These are phyloP conservation scores for Boletus insuetus DNA, from an alignment of 768 basidiomycete genomes.

Conservation along the genomic window DNA sequence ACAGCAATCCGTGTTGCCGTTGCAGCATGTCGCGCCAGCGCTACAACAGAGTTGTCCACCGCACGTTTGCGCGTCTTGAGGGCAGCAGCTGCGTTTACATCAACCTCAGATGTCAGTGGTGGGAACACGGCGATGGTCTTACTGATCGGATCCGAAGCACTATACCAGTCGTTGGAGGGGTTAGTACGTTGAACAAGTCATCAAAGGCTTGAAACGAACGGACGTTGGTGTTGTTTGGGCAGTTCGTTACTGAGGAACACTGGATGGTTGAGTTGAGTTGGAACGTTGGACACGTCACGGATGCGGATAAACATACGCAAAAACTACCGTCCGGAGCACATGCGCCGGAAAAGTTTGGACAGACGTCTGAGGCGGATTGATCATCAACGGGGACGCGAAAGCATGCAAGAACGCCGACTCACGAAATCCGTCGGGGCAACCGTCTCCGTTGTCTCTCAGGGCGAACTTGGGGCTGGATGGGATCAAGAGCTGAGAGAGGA, in stretches of 20 bases:
- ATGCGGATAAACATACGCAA: constrained; percentile 14
- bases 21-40: constrained; percentile 12
- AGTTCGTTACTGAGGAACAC: constrained; percentile 8
- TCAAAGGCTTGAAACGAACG: not conserved
- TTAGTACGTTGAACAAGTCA: not conserved
- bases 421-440: constrained; percentile 16
- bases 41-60: constrained; percentile 11
- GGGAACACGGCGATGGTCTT: not conserved
- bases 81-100: constrained; percentile 14
- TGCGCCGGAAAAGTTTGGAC: constrained; percentile 14
- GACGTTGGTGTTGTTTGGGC: constrained; percentile 17
- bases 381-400: not conserved
- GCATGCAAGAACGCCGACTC: not conserved
- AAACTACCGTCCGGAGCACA: constrained; percentile 18
- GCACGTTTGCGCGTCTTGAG: constrained; percentile 11
- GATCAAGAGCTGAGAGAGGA: constrained; percentile 13
- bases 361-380: constrained; percentile 9
- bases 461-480: constrained; percentile 4
- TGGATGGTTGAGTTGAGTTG: not conserved
- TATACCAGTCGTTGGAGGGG: not conserved
- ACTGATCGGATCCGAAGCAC: constrained; percentile 9
- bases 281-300: too few species aligned
- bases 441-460: constrained; percentile 1
- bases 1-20: constrained; percentile 6
- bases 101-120: too few species aligned